These are phyloP conservation scores for Arthrobotrys conoides DNA, from an alignment of 2,329 filamentous ascomycete species.

Conservation along the genomic window DNA sequence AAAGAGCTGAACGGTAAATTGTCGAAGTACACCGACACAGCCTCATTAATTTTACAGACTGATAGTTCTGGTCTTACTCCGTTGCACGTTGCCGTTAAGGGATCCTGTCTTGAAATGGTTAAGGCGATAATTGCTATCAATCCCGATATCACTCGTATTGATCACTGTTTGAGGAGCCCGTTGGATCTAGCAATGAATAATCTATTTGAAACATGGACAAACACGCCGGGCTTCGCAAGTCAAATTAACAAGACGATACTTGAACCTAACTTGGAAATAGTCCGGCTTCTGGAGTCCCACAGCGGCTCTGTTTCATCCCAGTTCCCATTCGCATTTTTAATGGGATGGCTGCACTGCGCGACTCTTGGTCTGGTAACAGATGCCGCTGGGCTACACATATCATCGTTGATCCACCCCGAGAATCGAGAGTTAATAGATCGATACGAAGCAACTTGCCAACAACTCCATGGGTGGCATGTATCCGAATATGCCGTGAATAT, in stretches of 20 bases:
- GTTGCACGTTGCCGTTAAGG: neutral
- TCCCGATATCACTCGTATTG: neutral
- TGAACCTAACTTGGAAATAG: neutral
- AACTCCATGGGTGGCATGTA: slow-evolving; percentile 21
- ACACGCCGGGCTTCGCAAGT: no score
- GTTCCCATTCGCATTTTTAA: slow-evolving; percentile 14
- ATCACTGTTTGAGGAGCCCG: neutral
- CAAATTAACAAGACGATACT: no score
- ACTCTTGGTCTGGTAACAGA: no score
- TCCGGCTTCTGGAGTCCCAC: neutral
- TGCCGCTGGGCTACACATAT: no score
- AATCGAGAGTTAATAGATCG: neutral
- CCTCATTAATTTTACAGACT: neutral
- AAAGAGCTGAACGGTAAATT: slow-evolving; percentile 6
- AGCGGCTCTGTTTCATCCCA: neutral
- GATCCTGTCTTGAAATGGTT: neutral
- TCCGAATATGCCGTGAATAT: neutral
- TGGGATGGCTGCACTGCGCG: neutral
- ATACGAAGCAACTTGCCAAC: neutral
- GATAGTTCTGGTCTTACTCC: neutral
- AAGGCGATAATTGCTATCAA: slow-evolving; percentile 28
- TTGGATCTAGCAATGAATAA: neutral
- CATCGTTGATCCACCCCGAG: neutral
- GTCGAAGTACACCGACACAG: slow-evolving; percentile 28
- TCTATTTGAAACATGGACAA: no score